Evolutionary conservation across 2,329 filamentous ascomycete genomes (phyloP), one percentile per base, ranked within the genome.

Genomic region (Cercospora zeina): DNA sequence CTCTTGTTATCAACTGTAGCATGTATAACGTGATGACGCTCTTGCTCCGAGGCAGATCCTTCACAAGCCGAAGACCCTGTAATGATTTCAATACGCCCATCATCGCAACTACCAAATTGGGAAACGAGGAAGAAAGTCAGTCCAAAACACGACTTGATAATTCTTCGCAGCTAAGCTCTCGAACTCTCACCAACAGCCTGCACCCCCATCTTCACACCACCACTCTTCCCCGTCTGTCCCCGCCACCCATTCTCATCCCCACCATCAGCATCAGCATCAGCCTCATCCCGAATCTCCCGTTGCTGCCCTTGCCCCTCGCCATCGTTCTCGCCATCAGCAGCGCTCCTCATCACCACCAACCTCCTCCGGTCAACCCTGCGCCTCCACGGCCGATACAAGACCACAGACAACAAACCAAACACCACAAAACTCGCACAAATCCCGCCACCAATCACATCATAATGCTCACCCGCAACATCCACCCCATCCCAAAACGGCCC

Each of bases 401-500:
- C 13, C 0, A 96, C 83, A 7, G 90, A 91, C 0, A 89, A 80
- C 0, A 85, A 75, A 0, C 92, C 93, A 51, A 91, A 88, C 0
- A 96, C 75, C 0, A 96, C 77, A 69, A 97, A 97, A 0, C 90
- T 81, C 0, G 87, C 92, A 67, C 93, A 96, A 34, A 99, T 96
- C 14, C 83, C 84, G 1, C 90, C 95, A 9, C 93, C 92, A 50
- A 96, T 87, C 63, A 93, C 84, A 75, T 96, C 91, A 69, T 91
- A 96, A 73, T 92, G 83, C 66, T 96, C 90, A 0, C 89, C 87
- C 0, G 89, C 86, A 0, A 81, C 84, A 54, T 86, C 84, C 0
- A 97, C 89, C 0, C 92, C 93, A 57, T 96, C 87, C 95, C 95
- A 97, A 76, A 97, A 97, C n/a, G 75, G 76, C 0, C 91, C 92